Evolutionary conservation across 768 basidiomycete genomes (phyloP).

Genomic region (Inosperma sp.): DNA sequence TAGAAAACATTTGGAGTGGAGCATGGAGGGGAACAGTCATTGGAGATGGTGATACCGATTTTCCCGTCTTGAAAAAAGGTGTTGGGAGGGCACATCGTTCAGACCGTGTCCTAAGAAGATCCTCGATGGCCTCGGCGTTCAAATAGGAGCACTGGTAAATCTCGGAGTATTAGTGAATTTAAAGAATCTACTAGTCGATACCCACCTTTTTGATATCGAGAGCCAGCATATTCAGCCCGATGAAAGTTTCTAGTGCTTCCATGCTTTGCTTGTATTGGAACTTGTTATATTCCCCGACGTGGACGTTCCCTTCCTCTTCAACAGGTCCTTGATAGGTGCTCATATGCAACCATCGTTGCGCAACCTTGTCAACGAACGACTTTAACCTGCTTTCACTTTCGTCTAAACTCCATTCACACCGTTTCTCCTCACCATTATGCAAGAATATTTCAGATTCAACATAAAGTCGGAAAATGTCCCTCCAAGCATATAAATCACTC

Average conservation of each 20-base stretch:
- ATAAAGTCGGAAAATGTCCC: constrained; percentile 86
- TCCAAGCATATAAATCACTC: constrained; percentile 82
- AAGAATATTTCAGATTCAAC: constrained; percentile 86
- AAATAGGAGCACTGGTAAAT: too few species aligned
- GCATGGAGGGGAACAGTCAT: too few species aligned
- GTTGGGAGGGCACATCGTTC: constrained; percentile 83
- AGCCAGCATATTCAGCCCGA: constrained; percentile 72
- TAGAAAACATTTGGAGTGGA: constrained; percentile 11
- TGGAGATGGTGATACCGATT: constrained; percentile 13
- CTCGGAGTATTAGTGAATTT: too few species aligned
- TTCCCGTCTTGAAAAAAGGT: constrained; percentile 26
- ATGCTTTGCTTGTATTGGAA: constrained; percentile 55
- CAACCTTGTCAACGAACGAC: constrained; percentile 57
- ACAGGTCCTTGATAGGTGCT: too few species aligned
- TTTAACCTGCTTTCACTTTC: constrained; percentile 65
- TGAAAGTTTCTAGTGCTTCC: constrained; percentile 62
- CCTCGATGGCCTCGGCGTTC: constrained; percentile 84
- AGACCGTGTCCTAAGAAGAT: constrained; percentile 92
- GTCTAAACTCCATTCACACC: constrained; percentile 36
- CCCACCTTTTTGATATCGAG: constrained; percentile 75
- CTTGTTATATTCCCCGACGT: constrained; percentile 21
- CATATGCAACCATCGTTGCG: constrained; percentile 50
- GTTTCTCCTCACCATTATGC: neutral
- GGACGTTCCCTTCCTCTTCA: neutral
- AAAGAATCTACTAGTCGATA: too few species aligned